phyloP scores from a whole-genome alignment of 164 flowering plant genomes.

The Piper betle region DNA sequence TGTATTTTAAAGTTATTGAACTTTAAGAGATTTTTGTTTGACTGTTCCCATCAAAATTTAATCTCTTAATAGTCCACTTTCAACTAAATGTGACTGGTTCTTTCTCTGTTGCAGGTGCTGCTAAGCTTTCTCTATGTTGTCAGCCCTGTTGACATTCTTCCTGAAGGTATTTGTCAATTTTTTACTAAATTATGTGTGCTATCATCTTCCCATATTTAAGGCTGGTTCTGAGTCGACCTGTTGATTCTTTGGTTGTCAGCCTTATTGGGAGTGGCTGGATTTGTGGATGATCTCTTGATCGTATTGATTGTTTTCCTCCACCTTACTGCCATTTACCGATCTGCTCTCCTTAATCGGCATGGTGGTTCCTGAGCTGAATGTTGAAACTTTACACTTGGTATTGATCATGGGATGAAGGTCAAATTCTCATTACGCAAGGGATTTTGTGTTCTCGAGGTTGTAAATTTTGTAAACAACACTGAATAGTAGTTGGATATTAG shows the following conservation, averaged over 20 bases:
- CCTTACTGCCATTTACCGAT: conserved; percentile 75
- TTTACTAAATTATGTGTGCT: background rate
- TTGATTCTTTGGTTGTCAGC: conserved; percentile 22
- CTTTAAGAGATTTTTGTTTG: background rate
- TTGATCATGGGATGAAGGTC: background rate
- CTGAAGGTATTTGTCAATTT: conserved; percentile 53
- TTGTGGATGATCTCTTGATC: conserved; percentile 70
- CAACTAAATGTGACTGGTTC: background rate
- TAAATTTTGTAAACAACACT: background rate
- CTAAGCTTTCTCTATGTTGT: conserved; percentile 47
- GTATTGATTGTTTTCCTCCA: conserved; percentile 58
- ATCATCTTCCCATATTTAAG: background rate
- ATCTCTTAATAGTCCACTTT: background rate
- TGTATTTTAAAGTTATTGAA: background rate
- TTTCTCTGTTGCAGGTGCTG: conserved; percentile 35
- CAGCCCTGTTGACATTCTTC: conserved; percentile 84
- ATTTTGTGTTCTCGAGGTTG: background rate
- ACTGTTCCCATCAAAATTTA: background rate
- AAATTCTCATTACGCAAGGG: background rate
- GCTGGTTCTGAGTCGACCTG: background rate
- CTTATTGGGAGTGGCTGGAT: conserved; percentile 56
- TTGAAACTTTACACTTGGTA: background rate
- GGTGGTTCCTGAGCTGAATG: background rate
- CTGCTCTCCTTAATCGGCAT: conserved; percentile 62
- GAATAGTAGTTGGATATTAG: too few relatives aligned